phyloP scores from a whole-genome alignment of 305 asterid genomes.

The Withania somnifera region DNA sequence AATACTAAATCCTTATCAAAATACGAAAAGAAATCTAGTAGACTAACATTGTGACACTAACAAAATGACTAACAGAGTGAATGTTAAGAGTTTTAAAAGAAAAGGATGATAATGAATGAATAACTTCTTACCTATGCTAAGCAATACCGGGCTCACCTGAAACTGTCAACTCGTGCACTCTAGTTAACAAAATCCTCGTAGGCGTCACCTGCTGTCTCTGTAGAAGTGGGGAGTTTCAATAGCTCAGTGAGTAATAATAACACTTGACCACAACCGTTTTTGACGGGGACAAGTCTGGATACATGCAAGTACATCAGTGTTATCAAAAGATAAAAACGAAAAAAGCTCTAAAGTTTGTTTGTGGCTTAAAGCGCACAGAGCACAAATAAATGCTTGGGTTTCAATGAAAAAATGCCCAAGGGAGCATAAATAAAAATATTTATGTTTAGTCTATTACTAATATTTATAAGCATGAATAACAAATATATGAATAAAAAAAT shows the following conservation, averaged over 20 bases:
- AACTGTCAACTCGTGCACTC: background rate
- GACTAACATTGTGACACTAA: background rate
- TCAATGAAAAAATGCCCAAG: too few relatives aligned
- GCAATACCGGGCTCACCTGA: background rate
- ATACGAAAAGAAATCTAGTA: background rate
- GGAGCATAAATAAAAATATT: too few relatives aligned
- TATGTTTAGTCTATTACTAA: too few relatives aligned
- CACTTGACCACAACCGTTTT: background rate
- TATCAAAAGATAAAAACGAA: too few relatives aligned
- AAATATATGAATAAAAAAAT: too few relatives aligned
- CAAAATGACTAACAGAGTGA: background rate
- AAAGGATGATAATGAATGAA: background rate
- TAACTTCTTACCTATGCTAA: background rate
- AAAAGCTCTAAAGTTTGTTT: too few relatives aligned
- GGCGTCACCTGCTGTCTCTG: background rate
- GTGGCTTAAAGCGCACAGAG: too few relatives aligned
- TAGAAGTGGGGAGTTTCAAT: background rate
- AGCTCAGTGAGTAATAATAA: background rate
- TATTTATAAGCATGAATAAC: too few relatives aligned
- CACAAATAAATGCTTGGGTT: too few relatives aligned
- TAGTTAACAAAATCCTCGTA: background rate
- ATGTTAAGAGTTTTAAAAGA: background rate
- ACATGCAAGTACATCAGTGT: background rate
- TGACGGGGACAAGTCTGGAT: background rate
- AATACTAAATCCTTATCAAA: background rate